Base-by-base conservation (phyloP, 495 filamentous ascomycete genomes). In the Penicillium daleae region DNA sequence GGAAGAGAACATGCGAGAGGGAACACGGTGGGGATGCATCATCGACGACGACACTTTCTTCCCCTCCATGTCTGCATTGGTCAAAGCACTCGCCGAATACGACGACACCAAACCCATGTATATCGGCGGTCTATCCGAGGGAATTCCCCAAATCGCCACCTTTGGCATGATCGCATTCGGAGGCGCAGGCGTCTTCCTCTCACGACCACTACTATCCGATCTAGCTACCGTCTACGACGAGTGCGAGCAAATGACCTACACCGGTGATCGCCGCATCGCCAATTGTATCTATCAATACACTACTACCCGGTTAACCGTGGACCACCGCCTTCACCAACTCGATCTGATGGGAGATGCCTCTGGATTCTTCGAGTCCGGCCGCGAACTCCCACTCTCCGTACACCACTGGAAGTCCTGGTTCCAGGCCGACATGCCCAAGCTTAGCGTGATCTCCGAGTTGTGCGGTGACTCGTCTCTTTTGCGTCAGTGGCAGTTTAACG, bases 41-140 rank as follows among this genome's bases (percentile, higher is more conserved):
- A 79, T 90, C 29, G 88, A 91, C 69, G 89, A 91, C 71, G 89
- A 91, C 68, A 90, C 89, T 5, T 89, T 89, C 65, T 86, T 88
- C 74, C 76, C 81, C 0, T 84, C 80, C 21, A 78, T 87, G 71
- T 59, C 71, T 13, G 71, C 72, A 15, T 69, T 89, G n/a, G 69
- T 84, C 5, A 60, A 76, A 3, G 81, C 76, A 29, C 70, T 89
- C 1, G 59, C 33, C 17, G 53, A 70, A 24, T 84, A 85, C 66
- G 78, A 87, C 56, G 68, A 81, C 46, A 72, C 67, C 1, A 69
- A 80, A 42, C 74, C 75, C 17, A 74, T 78, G 61, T 88, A 87
- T 59, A 75, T 88, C 22, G 85, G 86, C 33, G 76, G 82, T 49
- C 70, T 87, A 10, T 84, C 84, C n/a, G 85, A 86, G 66, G 80